Percentiles rank a stretch among this genome's conserved stretches.
phyloP scores from a whole-genome alignment of 169 alveolate genomes.

The Plasmodium adleri region DNA sequence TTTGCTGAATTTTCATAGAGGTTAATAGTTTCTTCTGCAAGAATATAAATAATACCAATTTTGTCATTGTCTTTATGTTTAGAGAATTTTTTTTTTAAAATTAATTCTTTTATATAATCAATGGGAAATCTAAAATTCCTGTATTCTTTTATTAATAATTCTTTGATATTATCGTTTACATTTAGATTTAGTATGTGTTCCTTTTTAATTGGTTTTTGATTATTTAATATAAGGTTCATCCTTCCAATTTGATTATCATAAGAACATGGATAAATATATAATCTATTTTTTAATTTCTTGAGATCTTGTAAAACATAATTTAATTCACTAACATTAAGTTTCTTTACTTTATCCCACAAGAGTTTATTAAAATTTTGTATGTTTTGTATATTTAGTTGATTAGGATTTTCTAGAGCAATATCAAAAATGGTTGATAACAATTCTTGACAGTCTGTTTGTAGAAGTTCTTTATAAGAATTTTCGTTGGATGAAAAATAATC shows the following conservation, averaged over 20 bases:
- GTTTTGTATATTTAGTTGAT: slow-evolving; percentile 36
- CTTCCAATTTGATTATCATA: slow-evolving; percentile 39
- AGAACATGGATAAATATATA: slow-evolving; percentile 25
- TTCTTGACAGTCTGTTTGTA: slow-evolving; percentile 55
- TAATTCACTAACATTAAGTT: slow-evolving; percentile 43
- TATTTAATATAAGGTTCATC: slow-evolving; percentile 53
- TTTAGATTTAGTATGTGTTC: slow-evolving; percentile 34
- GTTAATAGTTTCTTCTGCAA: slow-evolving; percentile 74
- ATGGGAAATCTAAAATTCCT: slow-evolving; percentile 47
- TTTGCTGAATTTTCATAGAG: slow-evolving; percentile 76
- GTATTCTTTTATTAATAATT: slow-evolving; percentile 42
- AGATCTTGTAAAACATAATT: slow-evolving; percentile 61
- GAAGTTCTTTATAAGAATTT: slow-evolving; percentile 68
- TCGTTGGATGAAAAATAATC: slow-evolving; percentile 71
- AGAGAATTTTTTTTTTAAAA: slow-evolving; percentile 45
- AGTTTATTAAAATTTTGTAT: slow-evolving; percentile 49
- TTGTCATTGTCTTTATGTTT: slow-evolving; percentile 11
- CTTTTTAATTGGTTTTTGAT: slow-evolving; percentile 69
- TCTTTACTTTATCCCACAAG: slow-evolving; percentile 25
- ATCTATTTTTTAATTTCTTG: slow-evolving; percentile 57
- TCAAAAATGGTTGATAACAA: slow-evolving; percentile 43
- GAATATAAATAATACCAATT: slow-evolving; percentile 29
- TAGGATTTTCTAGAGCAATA: slow-evolving; percentile 43
- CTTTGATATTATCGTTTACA: slow-evolving; percentile 19
- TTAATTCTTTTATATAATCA: slow-evolving; percentile 46